Evolutionary conservation across 768 basidiomycete genomes (phyloP).

Genomic region (Candolleomyces efflorescens): DNA sequence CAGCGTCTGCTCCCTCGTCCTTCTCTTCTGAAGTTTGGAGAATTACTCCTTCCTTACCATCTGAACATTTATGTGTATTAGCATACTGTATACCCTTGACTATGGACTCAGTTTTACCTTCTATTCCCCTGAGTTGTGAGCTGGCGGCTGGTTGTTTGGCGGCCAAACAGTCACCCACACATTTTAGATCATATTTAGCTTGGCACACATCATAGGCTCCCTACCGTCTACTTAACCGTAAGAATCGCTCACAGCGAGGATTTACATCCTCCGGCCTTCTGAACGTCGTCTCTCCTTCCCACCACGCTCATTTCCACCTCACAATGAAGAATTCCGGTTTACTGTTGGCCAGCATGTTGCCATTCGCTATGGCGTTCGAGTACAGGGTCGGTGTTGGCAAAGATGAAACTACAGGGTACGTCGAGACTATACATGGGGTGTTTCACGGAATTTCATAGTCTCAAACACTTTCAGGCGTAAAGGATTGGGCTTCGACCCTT

Average conservation of each 20-base stretch:
- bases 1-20: neutral
- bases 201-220: neutral
- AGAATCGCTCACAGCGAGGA: neutral
- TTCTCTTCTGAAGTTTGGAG: neutral
- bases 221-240: neutral
- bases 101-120: neutral
- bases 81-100: neutral
- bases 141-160: neutral
- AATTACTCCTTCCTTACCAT: neutral
- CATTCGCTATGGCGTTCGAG: constrained; percentile 23
- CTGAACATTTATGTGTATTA: neutral
- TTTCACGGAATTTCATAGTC: neutral
- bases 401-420: constrained; percentile 37
- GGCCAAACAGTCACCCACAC: constrained; percentile 3
- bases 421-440: neutral
- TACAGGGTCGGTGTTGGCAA: constrained; percentile 36
- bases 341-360: constrained; percentile 17
- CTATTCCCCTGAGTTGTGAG: neutral
- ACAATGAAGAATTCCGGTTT: constrained; percentile 3
- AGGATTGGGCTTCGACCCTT: constrained; percentile 38
- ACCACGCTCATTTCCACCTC: neutral
- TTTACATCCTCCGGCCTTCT: neutral
- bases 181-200: neutral
- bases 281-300: neutral
- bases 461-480: constrained; percentile 24